phyloP scores from a whole-genome alignment of 1,284 basidiomycete species.

The Flammula alnicola region DNA sequence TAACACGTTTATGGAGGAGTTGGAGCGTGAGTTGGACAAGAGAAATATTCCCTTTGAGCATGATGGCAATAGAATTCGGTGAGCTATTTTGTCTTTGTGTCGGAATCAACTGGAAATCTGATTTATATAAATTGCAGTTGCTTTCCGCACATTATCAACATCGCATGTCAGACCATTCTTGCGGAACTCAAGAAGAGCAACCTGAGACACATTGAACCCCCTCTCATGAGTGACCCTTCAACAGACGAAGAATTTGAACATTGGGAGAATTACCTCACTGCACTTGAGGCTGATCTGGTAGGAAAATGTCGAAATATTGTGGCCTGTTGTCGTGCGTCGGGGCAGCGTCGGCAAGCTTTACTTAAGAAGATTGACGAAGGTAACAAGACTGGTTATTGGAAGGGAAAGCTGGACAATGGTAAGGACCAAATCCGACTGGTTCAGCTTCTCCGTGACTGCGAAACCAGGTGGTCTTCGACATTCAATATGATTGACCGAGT shows the following conservation, averaged over 20 bases:
- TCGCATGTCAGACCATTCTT: conserved; percentile 35
- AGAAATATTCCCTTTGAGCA: conserved; percentile 13
- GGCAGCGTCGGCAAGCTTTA: conserved; percentile 30
- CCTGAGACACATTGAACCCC: background rate
- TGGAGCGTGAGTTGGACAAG: conserved; percentile 6
- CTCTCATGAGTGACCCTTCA: too few species aligned
- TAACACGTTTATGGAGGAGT: conserved; percentile 17
- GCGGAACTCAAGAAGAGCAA: conserved; percentile 1
- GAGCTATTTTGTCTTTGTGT: background rate
- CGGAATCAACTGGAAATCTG: background rate
- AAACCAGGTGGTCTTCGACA: conserved; percentile 34
- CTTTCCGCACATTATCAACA: conserved; percentile 38
- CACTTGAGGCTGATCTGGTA: conserved; percentile 29
- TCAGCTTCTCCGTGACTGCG: conserved; percentile 29
- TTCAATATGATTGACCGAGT: conserved; percentile 36
- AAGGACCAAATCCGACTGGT: too few species aligned
- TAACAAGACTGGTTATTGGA: conserved; percentile 8
- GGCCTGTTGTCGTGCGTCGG: conserved; percentile 25
- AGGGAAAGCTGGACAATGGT: conserved; percentile 5
- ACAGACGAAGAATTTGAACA: too few species aligned
- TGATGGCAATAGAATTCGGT: conserved; percentile 23
- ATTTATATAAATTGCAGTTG: conserved; percentile 28
- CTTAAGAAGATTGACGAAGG: conserved; percentile 23
- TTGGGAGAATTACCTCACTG: conserved; percentile 11
- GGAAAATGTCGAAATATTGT: conserved; percentile 25